A percentile compares a stretch with the other conserved stretches of the same genome.
Evolutionary conservation across 495 filamentous ascomycete species (phyloP).

Genomic region (Astrocystis sublimbata): DNA sequence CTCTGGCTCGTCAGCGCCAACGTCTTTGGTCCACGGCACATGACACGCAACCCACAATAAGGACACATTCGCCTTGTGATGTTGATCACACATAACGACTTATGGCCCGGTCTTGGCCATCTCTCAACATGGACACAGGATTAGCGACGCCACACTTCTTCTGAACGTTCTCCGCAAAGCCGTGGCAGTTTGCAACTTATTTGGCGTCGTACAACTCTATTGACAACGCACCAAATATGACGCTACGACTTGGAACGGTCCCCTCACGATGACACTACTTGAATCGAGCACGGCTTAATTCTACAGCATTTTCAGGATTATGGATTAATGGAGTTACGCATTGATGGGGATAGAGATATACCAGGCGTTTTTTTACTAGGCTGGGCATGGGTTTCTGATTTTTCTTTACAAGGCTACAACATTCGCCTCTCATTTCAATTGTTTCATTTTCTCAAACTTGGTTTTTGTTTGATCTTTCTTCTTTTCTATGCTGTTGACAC

Average conservation of each 20-base stretch:
- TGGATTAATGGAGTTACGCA: conserved; percentile 11
- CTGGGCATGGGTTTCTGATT: conserved; percentile 5
- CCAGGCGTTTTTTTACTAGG: conserved; percentile 16
- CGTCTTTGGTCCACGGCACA: background rate
- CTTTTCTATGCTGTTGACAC: background rate
- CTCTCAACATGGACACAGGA: background rate
- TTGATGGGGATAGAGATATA: conserved; percentile 17
- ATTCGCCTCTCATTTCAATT: background rate
- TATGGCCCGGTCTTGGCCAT: background rate
- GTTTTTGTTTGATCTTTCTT: background rate
- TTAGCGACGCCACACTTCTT: conserved; percentile 1
- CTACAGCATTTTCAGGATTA: conserved; percentile 13
- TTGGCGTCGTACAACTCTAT: conserved; percentile 2
- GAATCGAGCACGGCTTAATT: conserved; percentile 9
- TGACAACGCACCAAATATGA: conserved; percentile 11
- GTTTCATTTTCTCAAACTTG: background rate
- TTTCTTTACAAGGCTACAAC: conserved; percentile 9
- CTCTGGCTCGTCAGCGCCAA: background rate
- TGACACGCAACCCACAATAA: background rate
- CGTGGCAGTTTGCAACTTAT: conserved; percentile 6
- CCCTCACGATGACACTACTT: background rate
- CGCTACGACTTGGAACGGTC: conserved; percentile 14
- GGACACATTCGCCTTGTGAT: conserved; percentile 3
- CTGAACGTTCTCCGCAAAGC: conserved; percentile 8
- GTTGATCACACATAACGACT: background rate